These are phyloP conservation scores for Crotalaria pallida DNA, from an alignment of 306 rosid genomes.

Conservation along the genomic window DNA sequence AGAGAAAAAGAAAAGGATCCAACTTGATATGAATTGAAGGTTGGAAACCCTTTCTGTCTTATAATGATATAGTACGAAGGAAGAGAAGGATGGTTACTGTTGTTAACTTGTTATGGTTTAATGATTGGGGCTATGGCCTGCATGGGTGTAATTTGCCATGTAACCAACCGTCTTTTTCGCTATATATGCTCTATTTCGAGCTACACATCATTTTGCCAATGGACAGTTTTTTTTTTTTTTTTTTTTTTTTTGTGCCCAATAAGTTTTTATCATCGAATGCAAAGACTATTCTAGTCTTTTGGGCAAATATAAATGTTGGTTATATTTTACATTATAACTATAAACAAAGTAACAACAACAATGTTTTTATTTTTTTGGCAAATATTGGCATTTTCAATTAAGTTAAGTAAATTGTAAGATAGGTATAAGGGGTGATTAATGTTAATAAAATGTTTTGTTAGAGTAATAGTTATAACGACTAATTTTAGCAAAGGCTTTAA, in stretches of 20 bases:
- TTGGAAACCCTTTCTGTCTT: background rate
- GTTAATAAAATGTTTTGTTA: background rate
- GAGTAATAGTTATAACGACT: background rate
- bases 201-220: background rate
- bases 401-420: background rate
- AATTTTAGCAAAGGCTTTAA: background rate
- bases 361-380: background rate
- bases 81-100: background rate
- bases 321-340: background rate
- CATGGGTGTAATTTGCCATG: constrained; percentile 28
- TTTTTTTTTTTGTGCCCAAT: background rate
- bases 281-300: background rate
- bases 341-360: background rate
- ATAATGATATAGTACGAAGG: background rate
- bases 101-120: constrained; percentile 22
- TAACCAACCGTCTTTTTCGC: constrained; percentile 12
- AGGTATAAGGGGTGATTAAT: background rate
- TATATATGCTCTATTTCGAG: background rate
- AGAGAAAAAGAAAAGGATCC: background rate
- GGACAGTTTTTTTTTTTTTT: background rate
- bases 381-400: background rate
- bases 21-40: background rate
- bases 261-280: constrained; percentile 6
- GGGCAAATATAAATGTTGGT: background rate
- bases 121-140: constrained; percentile 27